These are phyloP conservation scores for Raddia guianensis DNA, from an alignment of 176 grass and related monocot species.

Conservation along the genomic window DNA sequence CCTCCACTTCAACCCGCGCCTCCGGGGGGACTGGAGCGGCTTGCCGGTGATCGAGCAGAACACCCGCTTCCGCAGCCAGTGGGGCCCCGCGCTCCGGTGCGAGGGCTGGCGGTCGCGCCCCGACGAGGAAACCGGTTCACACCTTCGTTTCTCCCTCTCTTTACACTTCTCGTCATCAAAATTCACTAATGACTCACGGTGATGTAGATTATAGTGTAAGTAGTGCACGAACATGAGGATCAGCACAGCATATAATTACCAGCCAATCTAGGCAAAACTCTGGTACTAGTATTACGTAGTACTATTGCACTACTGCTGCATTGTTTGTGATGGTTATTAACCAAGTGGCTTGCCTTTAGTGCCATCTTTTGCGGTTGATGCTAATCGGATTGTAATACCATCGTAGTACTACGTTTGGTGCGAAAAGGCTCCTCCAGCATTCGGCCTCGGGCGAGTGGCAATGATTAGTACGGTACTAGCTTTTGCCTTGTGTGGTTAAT, in stretches of 20 bases:
- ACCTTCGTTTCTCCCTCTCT: not conserved
- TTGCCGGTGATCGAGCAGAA: conserved; percentile 85
- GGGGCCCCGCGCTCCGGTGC: conserved; percentile 84
- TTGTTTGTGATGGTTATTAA: conserved; percentile 12
- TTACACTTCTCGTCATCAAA: conserved; percentile 11
- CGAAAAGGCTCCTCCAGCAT: conserved; percentile 4
- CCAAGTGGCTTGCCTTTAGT: conserved; percentile 41
- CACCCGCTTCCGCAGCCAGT: conserved; percentile 82
- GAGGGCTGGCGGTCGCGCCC: conserved; percentile 54
- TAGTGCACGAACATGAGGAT: not conserved
- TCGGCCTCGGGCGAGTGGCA: not conserved
- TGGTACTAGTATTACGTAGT: not conserved
- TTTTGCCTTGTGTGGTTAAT: conserved; percentile 12
- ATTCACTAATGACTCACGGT: not conserved
- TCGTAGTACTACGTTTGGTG: conserved; percentile 39
- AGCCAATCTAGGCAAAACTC: not conserved
- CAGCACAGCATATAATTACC: not conserved
- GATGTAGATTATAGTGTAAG: not conserved
- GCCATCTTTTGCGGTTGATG: conserved; percentile 17
- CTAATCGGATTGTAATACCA: conserved; percentile 20
- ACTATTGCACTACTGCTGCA: not conserved
- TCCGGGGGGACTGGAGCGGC: conserved; percentile 78
- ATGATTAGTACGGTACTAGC: conserved; percentile 17
- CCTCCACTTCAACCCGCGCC: conserved; percentile 84
- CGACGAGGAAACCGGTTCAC: conserved; percentile 68